Conservation (phyloP, 2,329 filamentous ascomycete genomes). For the Tolypocladium amazonense region DNA sequence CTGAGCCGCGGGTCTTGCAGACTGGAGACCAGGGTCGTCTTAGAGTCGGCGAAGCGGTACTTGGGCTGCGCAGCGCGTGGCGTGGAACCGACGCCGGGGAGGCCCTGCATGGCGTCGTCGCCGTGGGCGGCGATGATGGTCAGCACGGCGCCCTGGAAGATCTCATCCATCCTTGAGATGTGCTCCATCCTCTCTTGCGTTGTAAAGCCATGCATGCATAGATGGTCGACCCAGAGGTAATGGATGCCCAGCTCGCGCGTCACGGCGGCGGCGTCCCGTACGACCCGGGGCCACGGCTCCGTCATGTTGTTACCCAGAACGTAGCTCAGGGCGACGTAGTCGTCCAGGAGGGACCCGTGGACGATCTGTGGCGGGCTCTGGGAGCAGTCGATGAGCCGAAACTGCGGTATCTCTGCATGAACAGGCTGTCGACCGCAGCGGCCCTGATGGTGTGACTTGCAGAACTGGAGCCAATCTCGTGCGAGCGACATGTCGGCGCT, state of each 20-base stretch:
- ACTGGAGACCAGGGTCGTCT: conserved; percentile 21
- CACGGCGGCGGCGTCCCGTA: conserved; percentile 20
- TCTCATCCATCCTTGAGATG: conserved; percentile 24
- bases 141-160: conserved; percentile 22
- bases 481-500: conserved; percentile 18
- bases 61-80: conserved; percentile 16
- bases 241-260: conserved; percentile 18
- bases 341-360: conserved; percentile 14
- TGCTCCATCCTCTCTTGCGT: conserved; percentile 17
- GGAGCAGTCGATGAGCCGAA: conserved; percentile 21
- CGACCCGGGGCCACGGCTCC: conserved; percentile 18
- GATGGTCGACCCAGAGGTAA: conserved; percentile 27
- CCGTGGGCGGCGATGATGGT: conserved; percentile 29
- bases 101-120: conserved; percentile 18
- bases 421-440: conserved; percentile 18
- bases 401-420: conserved; percentile 15
- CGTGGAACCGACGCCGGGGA: conserved; percentile 22
- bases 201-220: conserved; percentile 19
- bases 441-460: conserved; percentile 20
- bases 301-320: conserved; percentile 18
- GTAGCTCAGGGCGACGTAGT: conserved; percentile 24
- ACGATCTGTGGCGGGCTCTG: conserved; percentile 20
- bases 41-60: conserved; percentile 19
- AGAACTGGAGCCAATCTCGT: conserved; percentile 22
- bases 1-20: conserved; percentile 18